Percentiles rank a stretch among this genome's conserved stretches.
Conservation (phyloP, 345 rosid species). For the sweet orange (Citrus sinensis) region DVS_A1.0 CM039164.1:28642501-28643000, state of each 20-base stretch:
- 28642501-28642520: slow-evolving; percentile 79
- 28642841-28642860: slow-evolving; percentile 22
- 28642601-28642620: slow-evolving; percentile 22
- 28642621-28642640: slow-evolving; percentile 26
- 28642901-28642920: slow-evolving; percentile 65
- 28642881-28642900: slow-evolving; percentile 41
- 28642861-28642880: slow-evolving; percentile 38
- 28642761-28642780: slow-evolving; percentile 52
- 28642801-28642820: slow-evolving; percentile 48
- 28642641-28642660: slow-evolving; percentile 21
- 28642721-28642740: slow-evolving; percentile 31
- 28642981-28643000: slow-evolving; percentile 32
- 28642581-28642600: slow-evolving; percentile 18
- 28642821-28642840: slow-evolving; percentile 31
- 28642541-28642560: slow-evolving; percentile 48
- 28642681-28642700: slow-evolving; percentile 19
- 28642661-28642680: slow-evolving; percentile 21
- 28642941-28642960: slow-evolving; percentile 55
- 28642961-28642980: slow-evolving; percentile 36
- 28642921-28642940: slow-evolving; percentile 45
- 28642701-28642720: slow-evolving; percentile 28
- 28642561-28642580: slow-evolving; percentile 70
- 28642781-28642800: slow-evolving; percentile 95
- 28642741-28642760: slow-evolving; percentile 37
- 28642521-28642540: slow-evolving; percentile 90